Conservation (phyloP, 2,329 filamentous ascomycete genomes). For the Fusarium mundagurra region DNA sequence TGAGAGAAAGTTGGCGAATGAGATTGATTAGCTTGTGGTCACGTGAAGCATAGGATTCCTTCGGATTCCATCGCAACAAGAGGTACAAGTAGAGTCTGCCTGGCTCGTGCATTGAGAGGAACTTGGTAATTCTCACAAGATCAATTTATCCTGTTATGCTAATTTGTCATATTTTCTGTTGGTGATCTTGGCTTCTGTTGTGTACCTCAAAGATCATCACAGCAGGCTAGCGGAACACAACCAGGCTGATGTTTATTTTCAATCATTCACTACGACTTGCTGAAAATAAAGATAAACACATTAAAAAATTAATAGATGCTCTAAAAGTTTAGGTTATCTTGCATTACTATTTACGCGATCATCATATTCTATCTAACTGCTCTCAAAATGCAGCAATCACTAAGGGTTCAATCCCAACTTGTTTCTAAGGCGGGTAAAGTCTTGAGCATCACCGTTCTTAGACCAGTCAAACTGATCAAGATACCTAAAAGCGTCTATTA, state of each 20-base stretch:
- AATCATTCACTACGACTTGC: too few relatives aligned
- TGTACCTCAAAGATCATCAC: too few relatives aligned
- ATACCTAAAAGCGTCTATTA: not conserved
- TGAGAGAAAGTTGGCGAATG: too few relatives aligned
- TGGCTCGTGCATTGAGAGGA: too few relatives aligned
- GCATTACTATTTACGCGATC: rapidly evolving
- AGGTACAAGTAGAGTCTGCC: too few relatives aligned
- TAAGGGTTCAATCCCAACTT: not conserved
- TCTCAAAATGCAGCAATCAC: rapidly evolving
- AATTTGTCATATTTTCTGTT: not conserved
- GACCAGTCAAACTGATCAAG: not conserved
- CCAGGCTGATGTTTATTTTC: too few relatives aligned
- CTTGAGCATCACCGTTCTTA: not conserved
- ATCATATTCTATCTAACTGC: not conserved
- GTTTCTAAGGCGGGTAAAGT: not conserved
- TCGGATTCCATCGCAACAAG: not conserved
- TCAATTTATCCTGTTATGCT: not conserved
- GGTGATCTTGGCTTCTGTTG: too few relatives aligned
- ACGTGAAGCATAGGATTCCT: not conserved
- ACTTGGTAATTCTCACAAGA: rapidly evolving
- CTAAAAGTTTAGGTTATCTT: rapidly evolving
- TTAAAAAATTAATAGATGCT: not conserved
- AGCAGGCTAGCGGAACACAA: too few relatives aligned
- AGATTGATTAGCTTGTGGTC: not conserved
- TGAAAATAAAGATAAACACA: too few relatives aligned